Base-by-base conservation (phyloP, 164 flowering plant species). In the Malania oleifera region DNA sequence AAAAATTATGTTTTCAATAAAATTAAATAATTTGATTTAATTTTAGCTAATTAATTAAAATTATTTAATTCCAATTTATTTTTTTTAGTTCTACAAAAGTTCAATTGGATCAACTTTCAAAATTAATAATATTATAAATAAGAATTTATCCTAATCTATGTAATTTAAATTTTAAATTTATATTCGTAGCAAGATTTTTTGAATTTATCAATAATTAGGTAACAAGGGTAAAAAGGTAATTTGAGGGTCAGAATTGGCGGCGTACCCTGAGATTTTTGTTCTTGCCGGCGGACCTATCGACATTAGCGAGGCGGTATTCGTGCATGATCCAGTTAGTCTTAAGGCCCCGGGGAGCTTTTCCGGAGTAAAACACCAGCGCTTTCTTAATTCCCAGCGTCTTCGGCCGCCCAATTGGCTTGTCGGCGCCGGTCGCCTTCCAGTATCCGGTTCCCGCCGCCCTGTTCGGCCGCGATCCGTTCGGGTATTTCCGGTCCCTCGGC, bases 271-370 rank as follows among this genome's bases (percentile, higher is more conserved):
- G 64, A 58, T 61, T 72, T 60, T 68, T 80, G 27, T 69, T 74
- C 57, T 78, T 77, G 43, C 72, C 68, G 35, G 80, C 80, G 1
- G 86, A 77, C 10, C 89, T 51, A 46, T 84, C 84, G 0, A 84
- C 84, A 39, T 78, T 73, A 0, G 86, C 84, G 7, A 82, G 83
- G 9, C 89, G 79, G 43, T 81, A 83, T 67, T 84, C 89, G 29
- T 84, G 89, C 89, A 84, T 84, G 56, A 84, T 84, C 89, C 89
- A 84, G 49, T 84, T 84, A 39, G 86, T 84, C 51, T 84, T 84
- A 39, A 72, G 45, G 12, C 89, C 89, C 39, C 27, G 67, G 0
- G 89, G 86, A 0, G 89, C 84, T 46, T 79, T 84, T 1, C 86
- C 89, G 14, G 81, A 71, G 25, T 84, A 84, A 40, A 84, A 84